phyloP scores from a whole-genome alignment of 179 eudicot genomes.

The Silene vulgaris region DNA sequence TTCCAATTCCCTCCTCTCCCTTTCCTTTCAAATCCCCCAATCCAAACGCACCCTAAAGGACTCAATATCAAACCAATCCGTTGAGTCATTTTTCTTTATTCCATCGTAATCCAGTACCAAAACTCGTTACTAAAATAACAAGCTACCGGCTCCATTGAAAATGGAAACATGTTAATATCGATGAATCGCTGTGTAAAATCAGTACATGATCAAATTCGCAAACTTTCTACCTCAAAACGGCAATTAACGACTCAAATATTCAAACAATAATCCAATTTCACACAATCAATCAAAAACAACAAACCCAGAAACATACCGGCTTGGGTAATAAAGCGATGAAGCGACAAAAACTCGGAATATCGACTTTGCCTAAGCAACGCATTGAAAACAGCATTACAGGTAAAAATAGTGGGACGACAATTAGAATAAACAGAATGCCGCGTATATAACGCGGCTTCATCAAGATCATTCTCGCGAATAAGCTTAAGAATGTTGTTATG shows the following conservation, averaged over 20 bases:
- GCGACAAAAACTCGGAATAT: slow-evolving; percentile 73
- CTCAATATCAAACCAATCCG: neutral
- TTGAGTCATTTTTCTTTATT: no score
- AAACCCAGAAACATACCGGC: slow-evolving; percentile 39
- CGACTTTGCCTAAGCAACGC: slow-evolving; percentile 61
- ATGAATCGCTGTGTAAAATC: no score
- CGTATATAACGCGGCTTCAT: slow-evolving; percentile 79
- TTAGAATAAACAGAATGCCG: slow-evolving; percentile 92
- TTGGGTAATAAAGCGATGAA: slow-evolving; percentile 82
- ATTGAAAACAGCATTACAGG: slow-evolving; percentile 75
- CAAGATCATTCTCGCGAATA: slow-evolving; percentile 76
- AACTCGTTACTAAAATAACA: no score
- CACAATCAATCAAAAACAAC: neutral
- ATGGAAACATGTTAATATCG: no score
- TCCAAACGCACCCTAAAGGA: no score
- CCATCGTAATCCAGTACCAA: no score
- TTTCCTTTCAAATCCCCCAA: neutral
- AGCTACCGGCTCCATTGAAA: no score
- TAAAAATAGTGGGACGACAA: slow-evolving; percentile 80
- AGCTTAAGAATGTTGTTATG: slow-evolving; percentile 74
- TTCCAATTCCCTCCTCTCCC: no score
- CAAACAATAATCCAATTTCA: neutral
- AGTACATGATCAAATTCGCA: no score
- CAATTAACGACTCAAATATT: no score
- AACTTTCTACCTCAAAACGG: no score